phyloP scores from a whole-genome alignment of 2,329 filamentous ascomycete species.

The Lanzia echinophila region DNA sequence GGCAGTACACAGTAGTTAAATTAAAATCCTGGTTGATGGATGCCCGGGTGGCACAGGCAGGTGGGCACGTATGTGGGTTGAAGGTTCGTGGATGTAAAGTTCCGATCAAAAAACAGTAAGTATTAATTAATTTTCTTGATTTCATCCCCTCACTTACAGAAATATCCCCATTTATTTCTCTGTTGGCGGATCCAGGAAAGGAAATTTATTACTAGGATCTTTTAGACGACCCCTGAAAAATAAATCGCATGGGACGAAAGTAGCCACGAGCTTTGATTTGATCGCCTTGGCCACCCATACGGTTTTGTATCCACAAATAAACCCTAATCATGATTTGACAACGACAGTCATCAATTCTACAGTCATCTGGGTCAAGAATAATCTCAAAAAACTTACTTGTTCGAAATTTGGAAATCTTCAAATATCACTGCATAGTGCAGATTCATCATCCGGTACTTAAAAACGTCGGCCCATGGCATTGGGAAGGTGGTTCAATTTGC shows the following conservation, averaged over 20 bases:
- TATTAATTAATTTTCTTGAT: neutral
- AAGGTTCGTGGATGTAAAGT: neutral
- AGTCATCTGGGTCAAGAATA: neutral
- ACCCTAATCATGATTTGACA: constrained; percentile 1
- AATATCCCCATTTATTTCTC: neutral
- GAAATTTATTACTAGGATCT: neutral
- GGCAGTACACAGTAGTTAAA: neutral
- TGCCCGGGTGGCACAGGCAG: neutral
- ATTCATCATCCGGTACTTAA: neutral
- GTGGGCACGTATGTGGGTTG: no score
- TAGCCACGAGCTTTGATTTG: neutral
- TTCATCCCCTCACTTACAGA: neutral
- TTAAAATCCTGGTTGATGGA: neutral
- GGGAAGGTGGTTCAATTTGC: neutral
- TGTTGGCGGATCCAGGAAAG: neutral
- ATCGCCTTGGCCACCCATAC: neutral
- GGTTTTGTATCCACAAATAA: neutral
- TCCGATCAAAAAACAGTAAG: neutral
- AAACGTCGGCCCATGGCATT: neutral
- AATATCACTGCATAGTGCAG: neutral
- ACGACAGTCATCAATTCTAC: neutral
- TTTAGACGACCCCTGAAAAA: neutral
- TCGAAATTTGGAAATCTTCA: neutral
- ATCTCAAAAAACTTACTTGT: neutral
- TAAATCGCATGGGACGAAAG: neutral